Conservation (phyloP, 2,329 filamentous ascomycete genomes). For the Colletotrichum noveboracense region DNA sequence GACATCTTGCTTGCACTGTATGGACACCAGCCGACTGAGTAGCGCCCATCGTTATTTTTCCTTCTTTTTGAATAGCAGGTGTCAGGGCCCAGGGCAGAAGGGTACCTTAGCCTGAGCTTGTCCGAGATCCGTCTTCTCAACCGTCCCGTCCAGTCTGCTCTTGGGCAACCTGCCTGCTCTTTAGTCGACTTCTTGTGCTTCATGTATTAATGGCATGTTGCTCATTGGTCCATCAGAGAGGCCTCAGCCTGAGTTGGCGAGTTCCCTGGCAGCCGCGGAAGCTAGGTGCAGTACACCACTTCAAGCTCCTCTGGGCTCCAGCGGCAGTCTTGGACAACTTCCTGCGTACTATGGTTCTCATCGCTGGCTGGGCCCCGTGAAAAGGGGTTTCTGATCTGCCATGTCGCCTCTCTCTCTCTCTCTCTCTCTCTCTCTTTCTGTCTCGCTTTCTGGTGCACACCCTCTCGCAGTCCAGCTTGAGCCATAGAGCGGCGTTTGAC, state of each 20-base stretch:
- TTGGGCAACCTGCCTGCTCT: background rate
- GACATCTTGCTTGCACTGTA: constrained; percentile 9
- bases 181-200: background rate
- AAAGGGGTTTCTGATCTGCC: background rate
- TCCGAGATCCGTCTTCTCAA: background rate
- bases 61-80: background rate
- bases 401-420: background rate
- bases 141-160: background rate
- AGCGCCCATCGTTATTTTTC: background rate
- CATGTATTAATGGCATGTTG: background rate
- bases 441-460: constrained; percentile 7
- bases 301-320: background rate
- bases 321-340: background rate
- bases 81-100: background rate
- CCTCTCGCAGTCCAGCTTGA: background rate
- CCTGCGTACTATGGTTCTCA: background rate
- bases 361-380: background rate
- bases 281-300: background rate
- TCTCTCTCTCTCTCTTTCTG: background rate
- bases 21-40: background rate
- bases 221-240: background rate
- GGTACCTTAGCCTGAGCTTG: background rate
- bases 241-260: background rate
- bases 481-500: background rate
- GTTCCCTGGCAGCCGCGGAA: background rate